These are phyloP conservation scores for Alternaria sp. DNA, from an alignment of 2,329 filamentous ascomycete species.

Conservation along the genomic window DNA sequence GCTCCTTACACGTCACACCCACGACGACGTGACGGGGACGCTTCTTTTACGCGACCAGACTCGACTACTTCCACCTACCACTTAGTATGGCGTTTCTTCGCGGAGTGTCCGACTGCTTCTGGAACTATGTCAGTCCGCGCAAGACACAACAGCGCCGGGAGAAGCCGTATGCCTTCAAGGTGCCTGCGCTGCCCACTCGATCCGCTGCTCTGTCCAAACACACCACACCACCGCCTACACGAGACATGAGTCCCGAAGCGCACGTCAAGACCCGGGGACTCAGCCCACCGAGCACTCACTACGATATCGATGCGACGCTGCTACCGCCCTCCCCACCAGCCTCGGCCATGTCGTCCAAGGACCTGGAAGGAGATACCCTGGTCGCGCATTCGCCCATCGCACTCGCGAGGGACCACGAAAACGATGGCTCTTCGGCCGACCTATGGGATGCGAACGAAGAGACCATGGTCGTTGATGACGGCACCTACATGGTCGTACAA, in stretches of 20 bases:
- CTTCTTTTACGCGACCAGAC: background rate
- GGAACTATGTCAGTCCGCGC: conserved; percentile 52
- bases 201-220: conserved; percentile 4
- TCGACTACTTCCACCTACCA: background rate
- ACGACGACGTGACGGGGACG: background rate
- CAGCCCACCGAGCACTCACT: conserved; percentile 26
- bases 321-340: conserved; percentile 41
- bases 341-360: conserved; percentile 26
- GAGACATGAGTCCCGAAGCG: conserved; percentile 45
- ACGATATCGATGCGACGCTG: conserved; percentile 31
- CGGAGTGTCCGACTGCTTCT: conserved; percentile 47
- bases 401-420: background rate
- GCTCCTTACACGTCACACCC: background rate
- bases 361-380: conserved; percentile 43
- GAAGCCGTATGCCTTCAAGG: conserved; percentile 50
- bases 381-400: conserved; percentile 18
- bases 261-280: conserved; percentile 32
- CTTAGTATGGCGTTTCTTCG: conserved; percentile 40
- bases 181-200: conserved; percentile 29
- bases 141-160: conserved; percentile 47
- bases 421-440: conserved; percentile 18
- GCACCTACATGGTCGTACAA: conserved; percentile 31
- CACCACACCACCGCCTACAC: conserved; percentile 1
- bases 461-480: conserved; percentile 44
- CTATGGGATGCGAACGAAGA: conserved; percentile 48